Evolutionary conservation across 1,284 basidiomycete genomes (phyloP), one percentile per base, ranked within the genome.

Genomic region (Fistulinella cinereoalba): DNA sequence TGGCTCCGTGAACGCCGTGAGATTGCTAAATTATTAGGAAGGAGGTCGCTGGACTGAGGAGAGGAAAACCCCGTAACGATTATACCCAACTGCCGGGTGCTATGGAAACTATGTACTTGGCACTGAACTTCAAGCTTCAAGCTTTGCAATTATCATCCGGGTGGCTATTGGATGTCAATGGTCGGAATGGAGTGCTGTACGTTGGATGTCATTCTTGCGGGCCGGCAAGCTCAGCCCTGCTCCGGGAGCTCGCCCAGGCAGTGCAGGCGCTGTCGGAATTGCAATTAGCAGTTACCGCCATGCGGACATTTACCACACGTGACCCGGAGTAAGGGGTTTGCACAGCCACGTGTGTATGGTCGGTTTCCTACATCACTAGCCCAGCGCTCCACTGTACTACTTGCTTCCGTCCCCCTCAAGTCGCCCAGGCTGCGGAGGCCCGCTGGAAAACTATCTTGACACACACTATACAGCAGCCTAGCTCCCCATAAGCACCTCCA

Each of bases 1-100:
- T 97, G 94, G 92, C 73, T 97, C 51, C 75, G 73, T 41, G 83
- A 90, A 60, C 87, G 83, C 57, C 74, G 90, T 42, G 93, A 97
- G 69, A 94, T 97, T 46, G 80, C 83, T 6, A 87, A 83, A 54
- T 68, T 94, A 44, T 70, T 97, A 9, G 79, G 77, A 46, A 75
- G 88, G 51, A 77, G 80, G 56, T 86, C 86, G 21, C 68, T 95
- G 43, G 92, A 93, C 58, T 90, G 56, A 61, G 34, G 34, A 32
- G 6, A 13, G 23, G 19, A n/a, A 6, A 21, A 24, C 9, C n/a
- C 29, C 25, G 21, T 16, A 29, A 21, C 37, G 19, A 19, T n/a
- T 8, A 22, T 28, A 28, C 15, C 28, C 8, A 16, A 24, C 40
- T 18, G 33, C 9, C 11, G 6, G 23, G 15, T 12, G 19, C 32